Evolutionary conservation across 2,329 filamentous ascomycete genomes (phyloP), one percentile per base, ranked within the genome.

Genomic region (Aspergillus uvarum): DNA sequence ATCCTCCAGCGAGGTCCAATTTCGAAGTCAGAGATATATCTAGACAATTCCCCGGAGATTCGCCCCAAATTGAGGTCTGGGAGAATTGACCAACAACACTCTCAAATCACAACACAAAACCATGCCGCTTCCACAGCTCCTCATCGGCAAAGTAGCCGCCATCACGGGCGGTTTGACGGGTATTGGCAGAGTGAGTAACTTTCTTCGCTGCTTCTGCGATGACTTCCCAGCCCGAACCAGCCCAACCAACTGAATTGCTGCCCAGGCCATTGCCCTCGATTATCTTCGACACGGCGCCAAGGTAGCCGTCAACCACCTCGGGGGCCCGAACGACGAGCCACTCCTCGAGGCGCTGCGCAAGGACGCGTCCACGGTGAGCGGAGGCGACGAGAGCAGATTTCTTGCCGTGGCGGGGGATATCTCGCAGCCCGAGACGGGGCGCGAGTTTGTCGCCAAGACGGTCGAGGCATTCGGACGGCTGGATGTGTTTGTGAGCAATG

Each of bases 151-250:
- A 77, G 89, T 88, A 12, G 91, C 91, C 76, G 89, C 92, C 73
- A 92, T 96, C 70, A 96, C 92, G 0, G 92, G 92, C 65, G 92
- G 90, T 59, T 89, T 89, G 3, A 96, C 91, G 1, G 92, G 92
- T 58, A 96, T 96, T 68, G 92, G 92, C 55, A 85, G 90, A 54
- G 76, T 77, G 74, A 16, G 56, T 21, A n/a, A 16, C 11, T 2
- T 35, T 35, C 32, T 10, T 21, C 21, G 5, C 19, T 12, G 24
- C 10, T 22, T 22, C 11, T 21, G 26, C 26, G 29, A 16, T 3
- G 7, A 7, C 12, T 10, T n/a, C 29, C 29, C 42, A 49, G 42
- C 4, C 24, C 5, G 5, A 24, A 42, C 56, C 26, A 29, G 56
- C 12, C 14, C 47, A 19, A 21, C 44, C 42, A 47, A 55, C 31